Evolutionary conservation across 768 basidiomycete genomes (phyloP).

Genomic region (Suillus subluteus): DNA sequence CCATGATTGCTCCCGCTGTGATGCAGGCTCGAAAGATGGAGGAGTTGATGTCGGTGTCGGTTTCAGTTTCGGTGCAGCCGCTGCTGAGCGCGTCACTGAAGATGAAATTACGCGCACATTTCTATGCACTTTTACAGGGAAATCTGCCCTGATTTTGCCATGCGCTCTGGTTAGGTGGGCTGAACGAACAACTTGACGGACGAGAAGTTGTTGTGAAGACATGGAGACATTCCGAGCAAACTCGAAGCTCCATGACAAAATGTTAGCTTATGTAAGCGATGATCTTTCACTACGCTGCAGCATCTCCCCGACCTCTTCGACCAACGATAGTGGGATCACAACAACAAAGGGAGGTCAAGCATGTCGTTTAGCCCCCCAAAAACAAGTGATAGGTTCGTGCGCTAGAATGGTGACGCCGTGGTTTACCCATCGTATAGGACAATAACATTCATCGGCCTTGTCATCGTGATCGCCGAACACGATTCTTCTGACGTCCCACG

Average conservation of each 20-base stretch:
- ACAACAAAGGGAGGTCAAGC: not conserved
- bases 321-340: not conserved
- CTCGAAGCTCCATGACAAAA: not conserved
- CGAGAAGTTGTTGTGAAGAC: slow-evolving; percentile 3
- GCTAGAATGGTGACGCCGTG: not conserved
- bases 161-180: not conserved
- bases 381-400: not conserved
- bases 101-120: slow-evolving; percentile 8
- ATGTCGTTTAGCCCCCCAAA: not conserved
- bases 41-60: not conserved
- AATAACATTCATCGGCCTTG: not conserved
- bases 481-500: not conserved
- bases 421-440: not conserved
- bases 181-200: not conserved
- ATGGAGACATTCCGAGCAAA: not conserved
- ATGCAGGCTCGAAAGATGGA: not conserved
- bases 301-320: not conserved
- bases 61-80: not conserved
- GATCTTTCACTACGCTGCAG: not conserved
- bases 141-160: not conserved
- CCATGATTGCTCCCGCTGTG: slow-evolving; percentile 47
- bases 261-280: not conserved
- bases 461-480: not conserved
- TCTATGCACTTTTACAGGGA: not conserved
- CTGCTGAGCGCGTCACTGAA: not conserved